Percentiles rank a stretch among this genome's conserved stretches.
Evolutionary conservation across 2,329 filamentous ascomycete genomes (phyloP).

Genomic region (Seiridium cupressi): DNA sequence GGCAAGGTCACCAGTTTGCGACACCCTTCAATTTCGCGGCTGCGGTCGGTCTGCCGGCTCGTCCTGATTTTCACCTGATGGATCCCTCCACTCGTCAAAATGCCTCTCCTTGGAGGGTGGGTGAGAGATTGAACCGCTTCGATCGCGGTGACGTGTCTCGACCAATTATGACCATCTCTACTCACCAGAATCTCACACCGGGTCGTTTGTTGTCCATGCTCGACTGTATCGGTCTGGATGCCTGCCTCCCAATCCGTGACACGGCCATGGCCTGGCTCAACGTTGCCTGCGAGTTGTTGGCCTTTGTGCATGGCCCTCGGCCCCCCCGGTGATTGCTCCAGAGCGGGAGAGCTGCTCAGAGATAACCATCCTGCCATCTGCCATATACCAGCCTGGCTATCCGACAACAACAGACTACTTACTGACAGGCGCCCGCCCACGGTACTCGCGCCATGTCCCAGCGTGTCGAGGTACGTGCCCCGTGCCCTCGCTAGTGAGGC

Average conservation of each 20-base stretch:
- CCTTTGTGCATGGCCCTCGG: not conserved
- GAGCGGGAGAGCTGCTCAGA: too few species aligned
- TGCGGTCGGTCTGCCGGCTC: not conserved
- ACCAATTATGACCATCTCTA: conserved; percentile 2
- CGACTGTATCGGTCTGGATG: conserved; percentile 3
- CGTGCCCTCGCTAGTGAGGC: too few species aligned
- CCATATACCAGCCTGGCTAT: too few species aligned
- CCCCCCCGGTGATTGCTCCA: too few species aligned
- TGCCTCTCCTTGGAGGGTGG: not conserved
- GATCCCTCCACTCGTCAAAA: not conserved
- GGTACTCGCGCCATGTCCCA: too few species aligned
- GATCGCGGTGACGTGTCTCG: conserved; percentile 9
- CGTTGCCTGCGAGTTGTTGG: not conserved
- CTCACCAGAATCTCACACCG: conserved; percentile 11
- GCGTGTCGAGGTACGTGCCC: too few species aligned
- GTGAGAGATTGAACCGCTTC: conserved; percentile 3
- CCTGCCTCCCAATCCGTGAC: not conserved
- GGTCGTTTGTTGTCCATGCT: conserved; percentile 8
- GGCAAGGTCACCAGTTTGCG: not conserved
- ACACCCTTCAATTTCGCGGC: not conserved
- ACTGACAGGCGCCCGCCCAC: too few species aligned
- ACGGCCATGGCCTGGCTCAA: not conserved
- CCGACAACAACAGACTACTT: too few species aligned
- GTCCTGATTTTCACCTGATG: conserved; percentile 2
- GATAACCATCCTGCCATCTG: too few species aligned